Evolutionary conservation across 768 basidiomycete species (phyloP), one percentile per base, ranked within the genome.

Genomic region (Grammothele lineata): DNA sequence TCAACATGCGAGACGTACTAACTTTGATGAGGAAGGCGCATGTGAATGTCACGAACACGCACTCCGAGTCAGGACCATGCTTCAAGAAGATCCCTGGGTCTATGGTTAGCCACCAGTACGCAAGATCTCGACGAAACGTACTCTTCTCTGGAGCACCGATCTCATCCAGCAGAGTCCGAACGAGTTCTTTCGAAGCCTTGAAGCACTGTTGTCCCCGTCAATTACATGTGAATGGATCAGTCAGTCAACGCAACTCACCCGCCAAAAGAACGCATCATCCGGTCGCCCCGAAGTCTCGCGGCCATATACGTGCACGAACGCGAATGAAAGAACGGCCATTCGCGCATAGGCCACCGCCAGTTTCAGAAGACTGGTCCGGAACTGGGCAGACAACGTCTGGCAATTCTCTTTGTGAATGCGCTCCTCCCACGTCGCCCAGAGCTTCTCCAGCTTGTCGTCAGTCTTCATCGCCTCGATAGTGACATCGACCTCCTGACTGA

Each of bases 11-110:
- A 21, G 23, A 40, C 27, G 21, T 22, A 24, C 9, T n/a, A 19
- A 83, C 85, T 73, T 92, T 91, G 53, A 92, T 75, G 14, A 92
- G 70, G 70, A 92, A 92, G 2, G 88, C 83, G 8, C 83, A 80
- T 9, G 89, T 88, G 52, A 90, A 91, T 0, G 83, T 87, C 21
- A 82, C 74, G 55, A 91, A 88, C 9, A 91, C 81, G 50, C 80
- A 83, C 54, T 90, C 83, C 0, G 84, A 81, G 59, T 89, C 87
- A 2, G 88, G 87, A 0, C 86, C 88, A 58, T 87, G 84, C 3
- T 82, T 76, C 42, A 84, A 73, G 51, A 75, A 82, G 22, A 71
- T 66, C 39, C 70, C 80, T 81, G 62, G 18, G 48, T 50, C 54
- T 14, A 15, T 12, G 6, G 34, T 43, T 4, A 42, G 35, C 5